Evolutionary conservation across 257 asterid species (phyloP), one percentile per base, ranked within the genome.

Genomic region (Apocynum venetum): DNA sequence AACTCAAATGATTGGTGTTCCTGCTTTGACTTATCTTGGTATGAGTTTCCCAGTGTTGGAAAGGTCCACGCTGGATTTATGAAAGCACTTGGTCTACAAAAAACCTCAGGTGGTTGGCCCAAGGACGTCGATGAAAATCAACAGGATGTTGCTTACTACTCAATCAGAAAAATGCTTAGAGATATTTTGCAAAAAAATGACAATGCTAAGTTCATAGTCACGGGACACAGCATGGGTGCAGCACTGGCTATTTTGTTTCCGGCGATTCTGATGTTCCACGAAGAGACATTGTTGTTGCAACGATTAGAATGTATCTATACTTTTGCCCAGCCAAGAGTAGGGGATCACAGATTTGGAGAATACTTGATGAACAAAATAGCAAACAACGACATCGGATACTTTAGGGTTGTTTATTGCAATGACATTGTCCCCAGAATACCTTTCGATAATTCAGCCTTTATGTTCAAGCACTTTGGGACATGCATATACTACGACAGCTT

Each of bases 401-500:
- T n/a, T 20, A 75, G 78, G 46, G 14, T 75, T 31, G 78, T 75
- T 31, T 75, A 77, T 19, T 41, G 67, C 74, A 69, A 67, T 43
- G 68, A 67, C 19, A 3, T 67, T 9, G 55, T 40, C 2, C 67
- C 75, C 10, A 68, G 67, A 56, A 2, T 68, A 5, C 70, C 75
- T 8, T 20, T 14, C 8, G 76, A 57, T 41, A 43, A 52, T 47
- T 4, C 20, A 6, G 12, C 36, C 49, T 52, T 52, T 4, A 15
- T 88, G 91, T 90, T 80, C 84, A 87, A 83, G 86, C 96, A 90
- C 76, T 90, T 87, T 11, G 96, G 93, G 68, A 74, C 82, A 0
- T 88, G 96, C 77, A n/a, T 90, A 8, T 90, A 87, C 80, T 78
- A 64, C 59, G 84, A 90, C 75, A 84, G 89, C 86, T 60, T 9